Base-by-base conservation (phyloP, 805 yeast genomes). In the Ogataea methanolica region DNA sequence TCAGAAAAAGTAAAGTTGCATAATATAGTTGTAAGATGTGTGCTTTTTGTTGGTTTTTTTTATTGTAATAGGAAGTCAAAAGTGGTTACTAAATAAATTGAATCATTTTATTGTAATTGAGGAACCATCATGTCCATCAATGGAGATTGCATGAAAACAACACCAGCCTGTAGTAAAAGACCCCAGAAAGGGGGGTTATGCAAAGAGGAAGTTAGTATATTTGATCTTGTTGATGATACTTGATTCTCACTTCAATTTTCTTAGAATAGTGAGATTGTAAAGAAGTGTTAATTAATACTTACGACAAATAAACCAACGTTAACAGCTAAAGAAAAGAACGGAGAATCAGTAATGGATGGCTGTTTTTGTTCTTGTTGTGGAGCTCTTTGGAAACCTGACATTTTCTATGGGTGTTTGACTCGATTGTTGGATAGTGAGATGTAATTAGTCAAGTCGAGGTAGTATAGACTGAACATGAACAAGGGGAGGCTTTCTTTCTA, bases 61-160 rank as follows among this genome's bases (percentile, higher is more conserved):
- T 39, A 19, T 23, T 33, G 21, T 38, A 21, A 33, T 38, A 16
- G n/a, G 16, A 17, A 33, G 16, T 6, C 22, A 29, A 12, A 7
- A 11, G 8, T 15, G 22, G 16, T 21, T 31, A 7, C 19, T 5
- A 6, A 17, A n/a, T 19, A 22, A 38, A 16, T 36, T 37, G 14
- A 16, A 19, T 12, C n/a, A 5, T 29, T 33, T 40, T 56, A 61
- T 52, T 59, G 65, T 40, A 68, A 57, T 56, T 85, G 92, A 44
- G 94, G 94, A 59, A 85, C 90, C 70, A 86, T 70, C 79, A 83
- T 78, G 48, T 85, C 92, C 88, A 84, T 83, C 60, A 84, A 68
- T 56, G 91, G 85, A 42, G 90, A 83, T 71, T 83, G 88, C 57
- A 87, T 79, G 66, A 86, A 79, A 22, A 81, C 80, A 56, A 85